These are phyloP conservation scores for Backusella macrospora DNA, from an alignment of 192 early-diverging fungal genomes.

Conservation along the genomic window DNA sequence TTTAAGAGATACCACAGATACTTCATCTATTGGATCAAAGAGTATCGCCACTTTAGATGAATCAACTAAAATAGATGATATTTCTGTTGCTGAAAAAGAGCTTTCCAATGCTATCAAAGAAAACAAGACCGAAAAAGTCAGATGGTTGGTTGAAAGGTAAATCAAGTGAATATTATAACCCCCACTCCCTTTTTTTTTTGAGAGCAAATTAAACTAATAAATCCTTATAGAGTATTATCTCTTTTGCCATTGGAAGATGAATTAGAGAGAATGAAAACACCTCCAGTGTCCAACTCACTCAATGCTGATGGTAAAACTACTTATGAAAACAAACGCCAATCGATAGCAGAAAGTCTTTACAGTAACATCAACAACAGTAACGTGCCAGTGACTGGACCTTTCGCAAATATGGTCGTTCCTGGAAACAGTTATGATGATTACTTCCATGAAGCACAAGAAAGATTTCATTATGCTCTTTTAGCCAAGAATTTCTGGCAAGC, in stretches of 20 bases:
- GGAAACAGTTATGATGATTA: constrained; percentile 47
- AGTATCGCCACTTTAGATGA: constrained; percentile 16
- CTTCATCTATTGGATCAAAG: constrained; percentile 27
- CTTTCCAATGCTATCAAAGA: constrained; percentile 18
- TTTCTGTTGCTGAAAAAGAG: constrained; percentile 22
- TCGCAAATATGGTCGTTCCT: constrained; percentile 30
- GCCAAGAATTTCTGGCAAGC: constrained; percentile 42
- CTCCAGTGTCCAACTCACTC: constrained; percentile 30
- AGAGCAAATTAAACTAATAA: background rate
- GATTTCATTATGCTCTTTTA: constrained; percentile 41
- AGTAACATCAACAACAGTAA: constrained; percentile 5
- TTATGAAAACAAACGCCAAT: background rate
- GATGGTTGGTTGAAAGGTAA: constrained; percentile 45
- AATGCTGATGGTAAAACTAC: background rate
- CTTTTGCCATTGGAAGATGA: constrained; percentile 45
- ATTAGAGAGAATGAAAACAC: constrained; percentile 35
- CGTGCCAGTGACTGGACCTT: background rate
- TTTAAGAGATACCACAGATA: constrained; percentile 19
- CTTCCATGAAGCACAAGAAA: constrained; percentile 44
- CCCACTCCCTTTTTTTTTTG: background rate
- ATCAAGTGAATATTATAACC: background rate
- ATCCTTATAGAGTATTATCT: constrained; percentile 32
- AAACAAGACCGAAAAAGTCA: constrained; percentile 40
- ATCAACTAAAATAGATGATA: constrained; percentile 19
- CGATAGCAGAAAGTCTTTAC: background rate